A percentile compares a stretch with the other conserved stretches of the same genome.
phyloP scores from a whole-genome alignment of 352 stramenopile species.

The Globisporangium radiosum region DNA sequence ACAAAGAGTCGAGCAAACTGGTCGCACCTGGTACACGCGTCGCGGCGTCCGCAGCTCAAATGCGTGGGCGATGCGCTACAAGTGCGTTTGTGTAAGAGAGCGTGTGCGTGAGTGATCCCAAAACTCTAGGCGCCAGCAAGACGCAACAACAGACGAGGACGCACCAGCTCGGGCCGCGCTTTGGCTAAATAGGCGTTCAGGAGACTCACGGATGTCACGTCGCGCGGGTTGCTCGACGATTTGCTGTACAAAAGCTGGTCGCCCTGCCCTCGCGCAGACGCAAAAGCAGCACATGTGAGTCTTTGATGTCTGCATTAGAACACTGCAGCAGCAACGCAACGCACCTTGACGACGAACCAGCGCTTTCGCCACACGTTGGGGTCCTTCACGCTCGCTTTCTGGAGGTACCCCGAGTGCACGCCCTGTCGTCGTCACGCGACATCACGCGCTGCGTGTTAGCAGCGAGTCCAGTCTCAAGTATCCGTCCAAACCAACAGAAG shows the following conservation, averaged over 20 bases:
- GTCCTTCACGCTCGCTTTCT: constrained; percentile 78
- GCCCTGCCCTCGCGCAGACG: constrained; percentile 19
- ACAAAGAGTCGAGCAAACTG: background rate
- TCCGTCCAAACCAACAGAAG: background rate
- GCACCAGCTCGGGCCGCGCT: constrained; percentile 63
- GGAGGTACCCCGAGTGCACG: constrained; percentile 68
- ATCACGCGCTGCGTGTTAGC: no score
- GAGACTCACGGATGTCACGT: constrained; percentile 77
- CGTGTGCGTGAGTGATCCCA: background rate
- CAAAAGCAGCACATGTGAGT: background rate
- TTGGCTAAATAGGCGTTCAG: constrained; percentile 71
- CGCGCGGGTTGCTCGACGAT: constrained; percentile 70
- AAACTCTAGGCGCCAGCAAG: background rate
- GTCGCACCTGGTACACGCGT: constrained; percentile 57
- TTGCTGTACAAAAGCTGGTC: constrained; percentile 85
- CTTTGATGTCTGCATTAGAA: no score
- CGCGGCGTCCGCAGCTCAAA: constrained; percentile 77
- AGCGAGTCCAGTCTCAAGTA: background rate
- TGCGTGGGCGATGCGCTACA: constrained; percentile 55
- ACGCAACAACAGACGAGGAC: constrained; percentile 6
- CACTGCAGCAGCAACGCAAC: background rate
- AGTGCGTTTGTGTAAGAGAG: no score
- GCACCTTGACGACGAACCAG: constrained; percentile 81
- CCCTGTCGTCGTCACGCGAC: constrained; percentile 23
- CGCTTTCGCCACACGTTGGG: constrained; percentile 75